phyloP scores from a whole-genome alignment of 805 yeast species.

The Candida morakotiae region DNA sequence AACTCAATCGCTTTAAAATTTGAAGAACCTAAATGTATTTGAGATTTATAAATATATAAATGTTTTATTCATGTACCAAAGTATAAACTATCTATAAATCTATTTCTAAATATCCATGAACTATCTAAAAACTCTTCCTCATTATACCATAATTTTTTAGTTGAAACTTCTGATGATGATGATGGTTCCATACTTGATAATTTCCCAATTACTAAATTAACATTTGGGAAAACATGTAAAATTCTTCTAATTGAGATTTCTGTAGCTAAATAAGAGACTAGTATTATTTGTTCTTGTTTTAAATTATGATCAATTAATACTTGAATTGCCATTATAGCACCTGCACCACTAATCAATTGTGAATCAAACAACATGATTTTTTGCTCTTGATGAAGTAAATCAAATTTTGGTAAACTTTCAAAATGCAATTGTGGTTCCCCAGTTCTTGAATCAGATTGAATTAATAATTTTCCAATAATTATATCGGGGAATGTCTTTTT shows the following conservation, averaged over 20 bases:
- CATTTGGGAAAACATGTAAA: constrained; percentile 65
- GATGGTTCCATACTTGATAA: constrained; percentile 46
- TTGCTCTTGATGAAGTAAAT: constrained; percentile 11
- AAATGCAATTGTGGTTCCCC: constrained; percentile 94
- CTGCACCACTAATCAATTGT: constrained; percentile 88
- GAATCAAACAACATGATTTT: constrained; percentile 76
- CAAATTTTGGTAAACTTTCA: constrained; percentile 58
- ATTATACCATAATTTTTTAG: constrained; percentile 20
- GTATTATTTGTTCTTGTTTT: constrained; percentile 52
- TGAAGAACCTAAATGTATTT: constrained; percentile 24
- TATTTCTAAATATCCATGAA: constrained; percentile 57
- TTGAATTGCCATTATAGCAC: constrained; percentile 90
- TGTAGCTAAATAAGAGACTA: constrained; percentile 72
- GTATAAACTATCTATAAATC: constrained; percentile 73
- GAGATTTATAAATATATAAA: not conserved
- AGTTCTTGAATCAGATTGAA: constrained; percentile 82
- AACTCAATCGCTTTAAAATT: constrained; percentile 47
- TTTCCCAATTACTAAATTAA: constrained; percentile 67
- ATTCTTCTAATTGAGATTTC: constrained; percentile 75
- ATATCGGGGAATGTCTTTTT: constrained; percentile 75
- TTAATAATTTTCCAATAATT: constrained; percentile 75
- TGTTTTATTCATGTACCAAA: constrained; percentile 49
- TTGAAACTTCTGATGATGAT: no score
- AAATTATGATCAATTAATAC: constrained; percentile 81
- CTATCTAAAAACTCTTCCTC: constrained; percentile 40